Percentiles rank a stretch among this genome's conserved stretches.
Evolutionary conservation across 2,329 filamentous ascomycete genomes (phyloP).

Genomic region (Fusarium annulatum): DNA sequence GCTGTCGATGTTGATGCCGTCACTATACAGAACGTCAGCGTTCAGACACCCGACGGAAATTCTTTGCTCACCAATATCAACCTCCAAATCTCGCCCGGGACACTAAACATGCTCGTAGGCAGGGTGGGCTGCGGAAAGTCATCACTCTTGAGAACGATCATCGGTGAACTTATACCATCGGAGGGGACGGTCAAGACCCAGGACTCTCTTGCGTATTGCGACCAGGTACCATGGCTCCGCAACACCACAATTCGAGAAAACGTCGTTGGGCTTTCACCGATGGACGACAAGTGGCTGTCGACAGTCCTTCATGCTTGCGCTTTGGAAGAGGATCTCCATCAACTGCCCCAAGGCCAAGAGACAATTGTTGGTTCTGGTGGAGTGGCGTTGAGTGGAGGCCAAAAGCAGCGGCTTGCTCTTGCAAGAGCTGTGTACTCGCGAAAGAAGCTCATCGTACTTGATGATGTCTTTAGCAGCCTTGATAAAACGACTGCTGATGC

Average conservation of each 20-base stretch:
- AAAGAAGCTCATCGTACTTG: conserved; percentile 55
- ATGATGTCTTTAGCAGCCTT: conserved; percentile 59
- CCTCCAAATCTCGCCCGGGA: conserved; percentile 31
- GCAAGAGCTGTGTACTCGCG: conserved; percentile 60
- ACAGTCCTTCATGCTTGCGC: conserved; percentile 49
- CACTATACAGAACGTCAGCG: conserved; percentile 16
- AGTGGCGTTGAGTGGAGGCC: conserved; percentile 57
- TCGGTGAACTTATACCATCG: conserved; percentile 49
- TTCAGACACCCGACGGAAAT: conserved; percentile 26
- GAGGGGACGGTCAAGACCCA: conserved; percentile 44
- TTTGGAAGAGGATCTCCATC: conserved; percentile 50
- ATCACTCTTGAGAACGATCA: conserved; percentile 51
- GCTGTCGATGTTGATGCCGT: neutral
- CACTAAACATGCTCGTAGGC: conserved; percentile 53
- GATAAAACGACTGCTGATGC: conserved; percentile 56
- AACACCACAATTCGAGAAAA: conserved; percentile 55
- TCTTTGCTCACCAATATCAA: conserved; percentile 42
- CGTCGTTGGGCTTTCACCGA: conserved; percentile 49
- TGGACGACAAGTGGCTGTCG: conserved; percentile 46
- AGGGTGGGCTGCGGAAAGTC: conserved; percentile 59
- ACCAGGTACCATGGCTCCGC: conserved; percentile 57
- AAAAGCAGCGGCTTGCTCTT: conserved; percentile 56
- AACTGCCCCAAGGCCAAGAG: conserved; percentile 47
- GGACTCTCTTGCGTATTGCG: conserved; percentile 53
- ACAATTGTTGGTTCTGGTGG: conserved; percentile 56